Base-by-base conservation (phyloP, 2,329 filamentous ascomycete genomes). In the Hypocrella siamensis region DNA sequence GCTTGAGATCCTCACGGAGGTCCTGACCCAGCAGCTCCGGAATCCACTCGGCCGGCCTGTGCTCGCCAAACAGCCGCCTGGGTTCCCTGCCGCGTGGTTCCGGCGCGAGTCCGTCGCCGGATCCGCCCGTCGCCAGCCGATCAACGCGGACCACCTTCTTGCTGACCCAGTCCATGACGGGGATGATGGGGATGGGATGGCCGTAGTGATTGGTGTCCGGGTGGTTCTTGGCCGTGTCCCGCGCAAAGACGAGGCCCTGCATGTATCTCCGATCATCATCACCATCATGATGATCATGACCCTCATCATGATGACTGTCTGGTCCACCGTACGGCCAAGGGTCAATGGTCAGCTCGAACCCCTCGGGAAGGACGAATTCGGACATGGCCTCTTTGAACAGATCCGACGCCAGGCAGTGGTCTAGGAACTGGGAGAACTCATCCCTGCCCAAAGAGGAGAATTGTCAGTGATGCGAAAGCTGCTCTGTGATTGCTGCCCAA, bases 301-400 rank as follows among this genome's bases (percentile, higher is more conserved):
- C 56, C 5, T 55, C 53, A 16, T 51, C 46, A 30, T 59, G 56
- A 4, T 57, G 53, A 4, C 44, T 45, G 34, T 60, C 57, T 1
- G 51, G 47, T 3, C 57, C 58, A 6, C 63, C 63, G 38, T 83
- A 84, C 26, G 80, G 81, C 79, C 79, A 84, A 1, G 68, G 39
- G 70, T 65, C 61, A 39, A 64, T 61, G 25, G 51, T 53, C 31
- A 63, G 39, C 30, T 44, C 40, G 33, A 61, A 61, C 39, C 57
- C 56, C 18, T 60, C 52, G 4, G 63, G 63, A 10, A 68, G 45
- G 4, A 45, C 41, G 32, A 67, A 61, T 40, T 65, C 60, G 16
- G 56, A 46, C 44, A 67, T 48, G 32, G 62, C 62, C 11, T 60
- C 48, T 37, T 60, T 53, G 45, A 66, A 67, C 26, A 62, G 42